These are phyloP conservation scores for Actinomortierella wolfii DNA, from an alignment of 371 early-diverging fungal genomes.

Conservation along the genomic window DNA sequence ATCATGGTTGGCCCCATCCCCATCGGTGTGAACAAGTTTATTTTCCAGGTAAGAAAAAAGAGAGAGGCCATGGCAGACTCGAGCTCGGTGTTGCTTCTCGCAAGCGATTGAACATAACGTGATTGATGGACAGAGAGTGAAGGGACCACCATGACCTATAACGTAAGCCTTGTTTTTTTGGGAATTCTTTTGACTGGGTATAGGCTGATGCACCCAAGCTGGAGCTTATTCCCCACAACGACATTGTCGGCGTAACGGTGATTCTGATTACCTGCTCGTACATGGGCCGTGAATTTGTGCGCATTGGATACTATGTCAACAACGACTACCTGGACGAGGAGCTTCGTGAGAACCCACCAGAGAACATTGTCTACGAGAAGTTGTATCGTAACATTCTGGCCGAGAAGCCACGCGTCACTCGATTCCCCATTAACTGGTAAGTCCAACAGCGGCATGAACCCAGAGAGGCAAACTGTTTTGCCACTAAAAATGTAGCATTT, in stretches of 20 bases:
- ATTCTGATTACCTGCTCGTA: slow-evolving; percentile 91
- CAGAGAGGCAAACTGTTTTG: too few species aligned
- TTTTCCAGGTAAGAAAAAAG: slow-evolving; percentile 77
- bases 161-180: too few species aligned
- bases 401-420: slow-evolving; percentile 93
- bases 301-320: slow-evolving; percentile 96
- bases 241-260: slow-evolving; percentile 88
- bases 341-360: slow-evolving; percentile 70
- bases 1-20: slow-evolving; percentile 97
- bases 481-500: neutral
- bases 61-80: too few species aligned
- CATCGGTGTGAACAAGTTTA: slow-evolving; percentile 94
- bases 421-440: slow-evolving; percentile 78
- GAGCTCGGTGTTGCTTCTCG: too few species aligned
- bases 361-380: slow-evolving; percentile 66
- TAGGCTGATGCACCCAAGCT: slow-evolving; percentile 78
- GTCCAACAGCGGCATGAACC: neutral
- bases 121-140: neutral
- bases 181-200: too few species aligned
- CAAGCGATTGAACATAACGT: too few species aligned
- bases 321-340: slow-evolving; percentile 88
- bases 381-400: slow-evolving; percentile 86
- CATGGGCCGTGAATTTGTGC: slow-evolving; percentile 88
- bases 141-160: too few species aligned
- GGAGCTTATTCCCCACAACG: slow-evolving; percentile 73